Base-by-base conservation (phyloP, 176 grass and related monocot genomes). In the Carex kokanica region DNA sequence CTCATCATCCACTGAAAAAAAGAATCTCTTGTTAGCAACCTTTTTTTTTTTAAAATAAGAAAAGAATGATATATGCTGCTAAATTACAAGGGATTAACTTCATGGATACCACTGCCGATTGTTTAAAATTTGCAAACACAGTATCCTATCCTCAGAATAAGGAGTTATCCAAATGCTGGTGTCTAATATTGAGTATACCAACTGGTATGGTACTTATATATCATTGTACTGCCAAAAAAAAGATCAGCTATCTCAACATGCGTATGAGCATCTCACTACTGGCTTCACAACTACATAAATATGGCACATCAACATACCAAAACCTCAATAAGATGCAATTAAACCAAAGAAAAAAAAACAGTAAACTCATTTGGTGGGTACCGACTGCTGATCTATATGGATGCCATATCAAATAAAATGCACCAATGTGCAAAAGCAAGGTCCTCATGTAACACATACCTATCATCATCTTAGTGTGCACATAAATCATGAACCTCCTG, bases 381-480 rank as follows among this genome's bases (percentile, higher is more conserved):
- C 15, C 9, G 29, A 83, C 20, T 32, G 31, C 13, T 34, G 18
- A 84, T 23, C 65, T 58, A 8, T 43, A 24, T 18, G 56, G 9
- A 6, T 74, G 52, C 12, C 53, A 47, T 29, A 51, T 3, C 60
- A 23, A 47, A 66, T 7, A 41, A 12, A 21, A 32, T 2, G 5
- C 73, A 56, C 49, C 24, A 78, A 78, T 78, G 49, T 78, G 51
- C 23, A 54, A 52, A 78, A 78, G 1, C 7, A 32, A 32, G 73
- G 47, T 4, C 73, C 12, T 32, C 14, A 56, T 32, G 13, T 32
- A n/a, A 66, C 27, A 32, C 81, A 57, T 90, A 98, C 92, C 95
- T 72, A 98, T 94, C 95, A 98, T 98, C 95, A 98, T 98, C 79
- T 98, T 98, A 71, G 90, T 86, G 65, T 98, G 95, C 80, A 98